A percentile compares a stretch with the other conserved stretches of the same genome.
Conservation (phyloP, 768 basidiomycete species). For the Suillus subalutaceus region DNA sequence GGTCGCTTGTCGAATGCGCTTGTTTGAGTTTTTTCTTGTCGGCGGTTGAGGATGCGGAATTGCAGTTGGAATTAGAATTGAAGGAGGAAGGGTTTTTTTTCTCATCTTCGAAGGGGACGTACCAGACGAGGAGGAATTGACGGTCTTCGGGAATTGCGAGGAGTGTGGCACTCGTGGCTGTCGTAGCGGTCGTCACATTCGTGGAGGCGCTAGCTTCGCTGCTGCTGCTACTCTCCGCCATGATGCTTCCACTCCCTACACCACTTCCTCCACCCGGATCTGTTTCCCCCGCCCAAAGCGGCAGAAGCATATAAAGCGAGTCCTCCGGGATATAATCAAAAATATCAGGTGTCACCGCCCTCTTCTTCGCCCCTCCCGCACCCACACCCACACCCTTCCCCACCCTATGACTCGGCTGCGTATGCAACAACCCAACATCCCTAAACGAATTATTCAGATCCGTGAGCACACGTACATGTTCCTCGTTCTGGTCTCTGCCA, state of each 20-base stretch:
- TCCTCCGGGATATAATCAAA: constrained; percentile 68
- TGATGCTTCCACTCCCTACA: neutral
- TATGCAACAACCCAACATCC: constrained; percentile 76
- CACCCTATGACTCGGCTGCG: constrained; percentile 43
- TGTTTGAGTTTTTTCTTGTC: constrained; percentile 32
- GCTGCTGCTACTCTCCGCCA: neutral
- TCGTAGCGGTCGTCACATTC: neutral
- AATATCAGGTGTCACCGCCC: constrained; percentile 38
- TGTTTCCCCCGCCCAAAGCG: constrained; percentile 81
- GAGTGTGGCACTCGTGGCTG: constrained; percentile 33
- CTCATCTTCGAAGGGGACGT: constrained; percentile 53
- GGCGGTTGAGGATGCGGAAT: neutral
- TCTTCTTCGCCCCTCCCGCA: constrained; percentile 19
- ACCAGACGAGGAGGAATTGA: constrained; percentile 80
- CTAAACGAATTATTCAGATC: constrained; percentile 77
- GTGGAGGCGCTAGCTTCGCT: neutral
- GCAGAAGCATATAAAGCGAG: constrained; percentile 80
- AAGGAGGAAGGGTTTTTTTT: constrained; percentile 19
- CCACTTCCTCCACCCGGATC: constrained; percentile 39
- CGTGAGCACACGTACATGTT: constrained; percentile 66
- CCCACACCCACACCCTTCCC: constrained; percentile 14
- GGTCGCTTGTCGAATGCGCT: constrained; percentile 30
- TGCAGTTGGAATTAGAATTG: neutral
- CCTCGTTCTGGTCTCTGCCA: constrained; percentile 66
- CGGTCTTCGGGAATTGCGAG: constrained; percentile 53